Evolutionary conservation across 2,329 filamentous ascomycete genomes (phyloP), one percentile per base, ranked within the genome.

Genomic region (Phyllosticta ampelicida): DNA sequence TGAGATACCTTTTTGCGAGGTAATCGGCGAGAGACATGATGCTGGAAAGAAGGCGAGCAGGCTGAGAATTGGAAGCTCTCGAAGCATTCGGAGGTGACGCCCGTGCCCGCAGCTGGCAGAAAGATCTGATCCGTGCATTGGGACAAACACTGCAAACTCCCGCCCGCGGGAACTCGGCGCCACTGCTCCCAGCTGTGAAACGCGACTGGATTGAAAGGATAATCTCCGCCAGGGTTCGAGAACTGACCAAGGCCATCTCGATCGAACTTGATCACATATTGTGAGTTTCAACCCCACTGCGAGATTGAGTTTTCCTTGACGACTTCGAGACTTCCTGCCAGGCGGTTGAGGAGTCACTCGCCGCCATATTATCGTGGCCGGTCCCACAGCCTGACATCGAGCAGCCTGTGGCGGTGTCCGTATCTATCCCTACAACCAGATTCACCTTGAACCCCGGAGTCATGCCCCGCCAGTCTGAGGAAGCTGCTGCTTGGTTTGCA

Each of bases 1-100:
- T 88, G 54, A 99, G 85, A 71, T 99, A 99, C 72, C 90, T 94
- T 62, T 89, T 86, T 44, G 92, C 91, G 36, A 99, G 83, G 68
- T 97, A 99, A 68, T 85, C 84, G 60, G 90, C 86, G 63, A 96
- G 80, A 58, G 80, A 78, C 81, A 86, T 85, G 62, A 54, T 29
- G 2, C 21, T 18, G 5, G 8, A 11, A 48, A 4, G 6, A 11
- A 30, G 6, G 30, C 36, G 50, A 23, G 19, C 49, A 23, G 53
- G 56, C 16, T 56, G 59, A 55, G 59, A 57, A 48, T 60, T 59
- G 21, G 49, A 53, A 54, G 44, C 53, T 59, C 18, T 3, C n/a
- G 28, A 53, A 58, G 36, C 49, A 53, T 48, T 58, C 18, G 55
- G 61, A 61, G 49, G 48, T 60, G 51, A 36, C 55, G 51, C n/a